Base-by-base conservation (phyloP, 2,329 filamentous ascomycete genomes). In the Juglanconis juglandina region DNA sequence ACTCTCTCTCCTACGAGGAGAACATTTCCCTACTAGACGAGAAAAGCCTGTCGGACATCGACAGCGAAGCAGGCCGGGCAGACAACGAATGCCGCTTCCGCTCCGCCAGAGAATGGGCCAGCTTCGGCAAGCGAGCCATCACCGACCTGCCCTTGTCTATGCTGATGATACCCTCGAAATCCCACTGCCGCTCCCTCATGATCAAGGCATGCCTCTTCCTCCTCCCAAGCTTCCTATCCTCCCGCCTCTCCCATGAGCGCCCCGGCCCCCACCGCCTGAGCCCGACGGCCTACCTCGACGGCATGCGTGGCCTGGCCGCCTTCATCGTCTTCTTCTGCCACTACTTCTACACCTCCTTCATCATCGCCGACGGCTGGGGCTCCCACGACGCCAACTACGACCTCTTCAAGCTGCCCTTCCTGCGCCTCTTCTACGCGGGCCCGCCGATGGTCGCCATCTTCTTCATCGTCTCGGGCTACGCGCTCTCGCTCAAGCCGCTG, bases 381-480 rank as follows among this genome's bases (percentile, higher is more conserved):
- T 75, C 71, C 56, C 72, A 73, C 50, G 70, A 75, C 32, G 70
- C 70, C 62, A 78, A 82, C 70, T 76, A 77, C 66, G 67, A 79
- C 58, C 60, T 81, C 51, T 73, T 83, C 64, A 79, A 81, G 66
- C 75, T 85, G 1, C 83, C 83, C 7, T 77, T 85, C 62, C 58
- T 86, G 17, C 76, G 83, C 13, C 72, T 86, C 4, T 74, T 81
- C 60, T 85, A 80, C 67, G 79, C 80, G 55, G 83, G 82, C 1
- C 81, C 81, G 3, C 78, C 82, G 0, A 83, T 82, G 66, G 84
- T 87, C 44, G 82, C 79, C 70, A 72, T 86, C 64, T 87, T 87
- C 75, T 87, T 86, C 68, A 79, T 86, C 66, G 82, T 87, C 49
- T 85, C 82, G 0, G 84, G 84, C 24, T 87, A 86, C 69, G 85